Base-by-base conservation (phyloP, 75 land plant genomes). In the Sequoiadendron giganteum region DNA sequence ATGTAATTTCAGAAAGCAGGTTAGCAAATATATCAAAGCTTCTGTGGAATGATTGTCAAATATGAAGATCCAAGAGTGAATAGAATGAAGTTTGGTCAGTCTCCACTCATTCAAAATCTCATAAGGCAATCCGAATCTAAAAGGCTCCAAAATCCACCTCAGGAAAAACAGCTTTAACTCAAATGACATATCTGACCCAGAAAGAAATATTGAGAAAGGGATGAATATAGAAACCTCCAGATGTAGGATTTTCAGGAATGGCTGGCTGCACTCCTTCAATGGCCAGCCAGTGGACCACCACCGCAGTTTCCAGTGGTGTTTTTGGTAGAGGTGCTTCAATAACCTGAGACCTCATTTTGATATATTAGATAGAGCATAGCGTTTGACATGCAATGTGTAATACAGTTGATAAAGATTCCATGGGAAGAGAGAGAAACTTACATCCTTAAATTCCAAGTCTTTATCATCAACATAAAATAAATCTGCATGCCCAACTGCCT, bases 221-320 rank as follows among this genome's bases (percentile, higher is more conserved):
- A 42, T 13, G 48, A 45, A 72, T 15, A 56, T 15, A 70, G 87
- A 83, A 84, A 97, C 99, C 94, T 92, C 95, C 97, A 58, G 93
- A 87, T 28, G 96, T 94, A 88, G 93, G 95, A 93, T 98, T 98
- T 90, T 98, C 99, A 78, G 99, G 99, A 86, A 98, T 98, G 76
- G 97, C 97, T 68, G 99, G 99, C 84, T 98, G 99, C 77, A 97
- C 96, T 79, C 99, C 99, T 90, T 98, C 99, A 88, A 98, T 95
- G 36, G 99, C 99, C 42, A 98, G 93, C 99, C 99, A 98, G 80
- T 98, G 99, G 83, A 91, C 93, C 21, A 92, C 88, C 79, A 98
- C 93, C 40, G 99, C 86, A 42, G 96, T 92, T 89, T 98, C 99
- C 82, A 97, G 91, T 45, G 99, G 99, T 54, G 97, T 99, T 91